These are phyloP conservation scores for Solanum chiquidenum DNA, from an alignment of 257 asterid genomes.

Conservation along the genomic window DNA sequence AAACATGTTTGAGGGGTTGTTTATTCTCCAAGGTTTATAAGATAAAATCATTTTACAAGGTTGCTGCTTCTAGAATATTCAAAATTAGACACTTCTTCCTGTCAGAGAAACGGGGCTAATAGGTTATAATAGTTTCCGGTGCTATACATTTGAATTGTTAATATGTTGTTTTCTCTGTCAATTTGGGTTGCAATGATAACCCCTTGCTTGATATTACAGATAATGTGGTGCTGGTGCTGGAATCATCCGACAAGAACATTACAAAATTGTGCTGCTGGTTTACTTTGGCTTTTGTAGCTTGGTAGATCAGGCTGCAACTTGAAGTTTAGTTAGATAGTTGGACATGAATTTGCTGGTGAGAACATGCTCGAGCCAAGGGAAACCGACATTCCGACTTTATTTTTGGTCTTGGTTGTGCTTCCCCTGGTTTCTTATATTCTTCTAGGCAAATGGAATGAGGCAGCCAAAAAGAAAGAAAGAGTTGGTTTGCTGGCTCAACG, in stretches of 20 bases:
- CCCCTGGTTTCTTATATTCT: slow-evolving; percentile 61
- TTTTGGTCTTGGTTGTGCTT: slow-evolving; percentile 63
- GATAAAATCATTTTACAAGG: not conserved
- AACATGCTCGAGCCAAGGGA: slow-evolving; percentile 83
- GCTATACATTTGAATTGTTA: not conserved
- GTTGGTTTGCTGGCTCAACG: slow-evolving; percentile 30
- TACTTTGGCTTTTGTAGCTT: slow-evolving; percentile 12
- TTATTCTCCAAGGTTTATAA: not conserved
- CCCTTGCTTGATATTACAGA: not conserved
- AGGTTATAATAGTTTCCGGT: not conserved
- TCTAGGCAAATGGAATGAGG: slow-evolving; percentile 74
- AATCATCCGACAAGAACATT: not conserved
- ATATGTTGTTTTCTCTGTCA: not conserved
- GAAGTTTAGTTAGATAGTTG: slow-evolving; percentile 21
- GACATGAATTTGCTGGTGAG: slow-evolving; percentile 60
- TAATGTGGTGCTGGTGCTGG: not conserved
- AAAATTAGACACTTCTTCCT: not conserved
- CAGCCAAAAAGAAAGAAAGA: slow-evolving; percentile 45
- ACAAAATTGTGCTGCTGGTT: not conserved
- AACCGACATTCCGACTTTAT: slow-evolving; percentile 53
- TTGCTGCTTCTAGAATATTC: not conserved
- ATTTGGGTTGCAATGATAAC: not conserved
- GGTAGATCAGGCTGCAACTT: slow-evolving; percentile 16
- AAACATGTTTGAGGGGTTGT: not conserved
- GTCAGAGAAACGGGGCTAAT: not conserved